phyloP scores from a whole-genome alignment of 78 protist species.

The Dictyostelium purpureum region DNA sequence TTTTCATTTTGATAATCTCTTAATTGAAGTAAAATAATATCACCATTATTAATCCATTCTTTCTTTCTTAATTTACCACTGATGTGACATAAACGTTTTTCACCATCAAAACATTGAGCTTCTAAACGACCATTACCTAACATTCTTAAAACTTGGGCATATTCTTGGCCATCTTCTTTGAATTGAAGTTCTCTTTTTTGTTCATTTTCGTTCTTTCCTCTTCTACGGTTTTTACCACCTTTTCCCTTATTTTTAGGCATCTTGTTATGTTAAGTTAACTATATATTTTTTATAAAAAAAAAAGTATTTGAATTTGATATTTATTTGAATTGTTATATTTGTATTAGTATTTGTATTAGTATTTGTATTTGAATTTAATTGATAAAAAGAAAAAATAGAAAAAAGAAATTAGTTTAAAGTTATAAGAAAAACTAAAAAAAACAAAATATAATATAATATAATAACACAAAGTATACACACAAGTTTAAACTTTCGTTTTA shows the following conservation, averaged over 20 bases:
- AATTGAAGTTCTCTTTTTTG: conserved; percentile 95
- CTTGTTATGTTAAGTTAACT: too few species aligned
- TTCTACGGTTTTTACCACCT: conserved; percentile 97
- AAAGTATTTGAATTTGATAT: too few species aligned
- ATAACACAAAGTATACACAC: too few species aligned
- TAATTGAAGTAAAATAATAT: conserved; percentile 94
- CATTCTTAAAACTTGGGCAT: conserved; percentile 95
- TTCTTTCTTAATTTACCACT: conserved; percentile 97
- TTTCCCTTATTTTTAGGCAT: conserved; percentile 96
- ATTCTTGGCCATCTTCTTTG: conserved; percentile 99
- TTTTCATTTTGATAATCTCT: conserved; percentile 98
- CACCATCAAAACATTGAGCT: conserved; percentile 97
- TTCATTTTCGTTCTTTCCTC: conserved; percentile 95
- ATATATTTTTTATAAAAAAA: too few species aligned
- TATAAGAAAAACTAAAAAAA: too few species aligned
- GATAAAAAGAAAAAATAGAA: too few species aligned
- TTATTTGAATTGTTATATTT: too few species aligned
- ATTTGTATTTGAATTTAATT: too few species aligned
- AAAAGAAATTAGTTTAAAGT: too few species aligned
- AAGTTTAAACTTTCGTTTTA: too few species aligned
- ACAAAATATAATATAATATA: too few species aligned
- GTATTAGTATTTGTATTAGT: too few species aligned
- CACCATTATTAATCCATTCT: conserved; percentile 91
- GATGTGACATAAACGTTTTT: conserved; percentile 95
- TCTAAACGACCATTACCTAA: conserved; percentile 99